Evolutionary conservation across 73 alveolate species (phyloP).

Genomic region (Paramecium bursaria): DNA sequence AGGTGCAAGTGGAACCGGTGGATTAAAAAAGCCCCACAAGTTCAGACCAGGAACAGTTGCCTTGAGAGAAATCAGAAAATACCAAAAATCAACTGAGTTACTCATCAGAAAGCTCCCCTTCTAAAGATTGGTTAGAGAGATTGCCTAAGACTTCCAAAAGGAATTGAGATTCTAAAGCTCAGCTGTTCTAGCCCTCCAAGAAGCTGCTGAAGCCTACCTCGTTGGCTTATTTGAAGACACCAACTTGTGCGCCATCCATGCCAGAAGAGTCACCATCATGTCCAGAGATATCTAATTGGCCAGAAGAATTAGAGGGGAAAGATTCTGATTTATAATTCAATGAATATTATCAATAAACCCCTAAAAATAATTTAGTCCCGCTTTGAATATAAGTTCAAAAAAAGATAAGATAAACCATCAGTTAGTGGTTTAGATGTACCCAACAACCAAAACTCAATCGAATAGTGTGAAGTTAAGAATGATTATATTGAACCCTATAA

Average conservation of each 20-base stretch:
- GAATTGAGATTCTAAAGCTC: conserved; percentile 91
- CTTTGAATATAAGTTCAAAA: no score
- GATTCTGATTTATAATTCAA: conserved; percentile 71
- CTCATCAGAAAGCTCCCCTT: conserved; percentile 93
- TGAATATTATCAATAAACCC: no score
- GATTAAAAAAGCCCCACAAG: conserved; percentile 91
- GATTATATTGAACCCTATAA: no score
- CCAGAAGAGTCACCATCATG: conserved; percentile 95
- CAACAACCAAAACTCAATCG: no score
- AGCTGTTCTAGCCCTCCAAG: conserved; percentile 95
- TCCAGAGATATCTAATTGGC: conserved; percentile 93
- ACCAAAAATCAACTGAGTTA: conserved; percentile 85
- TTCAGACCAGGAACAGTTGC: conserved; percentile 96
- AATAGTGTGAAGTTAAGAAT: no score
- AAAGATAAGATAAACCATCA: no score
- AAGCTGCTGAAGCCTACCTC: conserved; percentile 93
- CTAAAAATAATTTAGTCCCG: no score
- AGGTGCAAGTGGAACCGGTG: conserved; percentile 77
- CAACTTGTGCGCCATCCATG: conserved; percentile 94
- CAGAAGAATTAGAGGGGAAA: conserved; percentile 95
- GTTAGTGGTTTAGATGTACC: no score
- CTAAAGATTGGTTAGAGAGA: conserved; percentile 95
- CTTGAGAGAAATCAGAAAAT: conserved; percentile 87
- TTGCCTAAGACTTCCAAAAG: conserved; percentile 87
- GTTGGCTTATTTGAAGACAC: conserved; percentile 95